Evolutionary conservation across 768 basidiomycete genomes (phyloP), one percentile per base, ranked within the genome.

Genomic region (Porpolomopsis calyptriformis): DNA sequence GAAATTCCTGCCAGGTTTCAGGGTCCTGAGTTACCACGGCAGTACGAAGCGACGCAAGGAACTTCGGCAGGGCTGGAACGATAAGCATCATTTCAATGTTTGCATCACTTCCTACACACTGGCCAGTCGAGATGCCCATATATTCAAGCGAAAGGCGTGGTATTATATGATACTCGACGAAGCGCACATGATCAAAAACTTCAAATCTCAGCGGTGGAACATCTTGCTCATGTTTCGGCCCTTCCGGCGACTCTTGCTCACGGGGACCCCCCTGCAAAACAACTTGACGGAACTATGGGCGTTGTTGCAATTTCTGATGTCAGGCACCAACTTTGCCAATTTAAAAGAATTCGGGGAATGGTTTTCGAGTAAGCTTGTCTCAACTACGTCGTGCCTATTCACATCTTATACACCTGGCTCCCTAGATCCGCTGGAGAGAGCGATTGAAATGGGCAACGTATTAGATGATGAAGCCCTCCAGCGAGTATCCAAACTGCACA

Each of bases 111-210:
- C 89, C 14, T 96, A 96, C 60, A 83, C 89, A 4, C 76, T 94
- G 22, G 91, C 89, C n/a, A 82, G 86, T 57, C 79, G 85, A 31
- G 91, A 96, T 59, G 82, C 87, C 43, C 80, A 87, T 55, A 84
- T 92, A 14, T 91, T 94, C 70, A 88, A 88, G 62, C 80, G 92
- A 35, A 93, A 90, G 65, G 69, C 77, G 40, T 94, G 92, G 92
- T 89, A 91, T 58, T 96, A 96, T 56, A 87, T 96, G 84, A 80
- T 96, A 45, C 78, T 96, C 4, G 91, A 96, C 59, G 91, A 96
- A 63, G 92, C 91, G 5, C 91, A 96, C 58, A 94, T 93, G 80
- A 92, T 96, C 78, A 93, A 93, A 67, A 96, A 96, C 61, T 94
- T 93, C 68, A 81, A 82, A 57, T 89, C 86, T 0, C 89, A 96